Base-by-base conservation (phyloP, 75 land plant species). In the Cupressus sempervirens region DNA sequence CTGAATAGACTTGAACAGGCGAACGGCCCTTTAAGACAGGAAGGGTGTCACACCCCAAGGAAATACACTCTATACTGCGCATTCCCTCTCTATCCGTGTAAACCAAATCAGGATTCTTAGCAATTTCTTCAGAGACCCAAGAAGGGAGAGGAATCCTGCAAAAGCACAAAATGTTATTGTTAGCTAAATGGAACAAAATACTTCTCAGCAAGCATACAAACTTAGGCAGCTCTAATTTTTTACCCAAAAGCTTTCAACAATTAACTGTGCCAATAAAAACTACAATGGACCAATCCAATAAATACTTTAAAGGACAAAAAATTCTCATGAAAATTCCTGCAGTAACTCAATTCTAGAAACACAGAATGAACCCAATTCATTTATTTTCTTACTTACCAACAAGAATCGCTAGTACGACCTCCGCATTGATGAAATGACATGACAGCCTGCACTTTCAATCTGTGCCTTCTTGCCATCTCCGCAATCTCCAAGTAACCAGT, bases 351-450 rank as follows among this genome's bases (percentile, higher is more conserved):
- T 62, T 20, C 67, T 62, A n/a, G 67, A 62, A 62, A 62, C 26
- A 62, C 8, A 62, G 67, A 62, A 62, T 7, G 26, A 62, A 62
- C 1, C 67, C 67, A 23, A 62, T 20, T 26, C 67, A 62, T 62
- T 62, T 5, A 62, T 26, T 62, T 62, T n/a, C 7, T 62, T 62
- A 62, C 67, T 20, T 62, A 62, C 67, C 67, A 62, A 62, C 67
- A 62, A 62, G 67, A 62, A 62, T 62, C 67, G 0, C 93, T 45
- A 93, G 96, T 79, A 96, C 95, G 86, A 36, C 98, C 94, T 36
- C 94, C 98, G 81, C 96, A 96, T 76, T 94, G 94, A 83, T 96
- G 98, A 81, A 94, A 96, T 14, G 96, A 96, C 98, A 96, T 93
- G 80, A 96, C 96, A 62, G 95, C 94, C 88, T 96, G 98, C 14